Evolutionary conservation across 1,139 yeast species (phyloP), one percentile per base, ranked within the genome.

Genomic region (Candida frijolesensis): DNA sequence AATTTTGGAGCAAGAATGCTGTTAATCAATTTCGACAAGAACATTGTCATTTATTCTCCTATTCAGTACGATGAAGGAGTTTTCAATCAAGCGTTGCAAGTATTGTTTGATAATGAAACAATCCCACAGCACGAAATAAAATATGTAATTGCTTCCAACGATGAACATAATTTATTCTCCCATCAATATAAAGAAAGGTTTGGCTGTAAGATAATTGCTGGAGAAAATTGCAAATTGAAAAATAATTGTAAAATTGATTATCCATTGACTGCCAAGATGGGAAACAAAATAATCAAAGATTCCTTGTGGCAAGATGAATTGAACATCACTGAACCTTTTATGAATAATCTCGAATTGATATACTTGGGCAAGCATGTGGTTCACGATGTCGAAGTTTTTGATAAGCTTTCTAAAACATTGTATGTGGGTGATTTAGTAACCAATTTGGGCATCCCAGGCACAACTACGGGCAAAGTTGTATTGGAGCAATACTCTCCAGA

Each of bases 1-100:
- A 72, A 74, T 44, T 71, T 82, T 51, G 88, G 87, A 19, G 82
- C 78, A 18, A 67, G 87, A 48, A 72, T 78, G 75, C 76, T 85
- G 0, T 64, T 80, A 10, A 54, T 68, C 46, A 64, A 72, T 45
- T 57, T 65, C 46, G 61, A 68, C 34, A 59, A 64, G 44, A 61
- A 65, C 40, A 63, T 80, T 25, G 63, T 79, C 12, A 74, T 83
- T n/a, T 78, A 80, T 72, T 74, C 81, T 1, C 80, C 87, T 0
- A 70, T 82, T 35, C 85, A 86, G 1, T 75, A 71, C 55, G 77
- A 79, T 2, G 66, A 70, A 41, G 48, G 44, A 4, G 62, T 58
- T 8, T 61, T 51, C 40, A 44, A 40, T 12, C 43, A 48, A 27
- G 53, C 53, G 11, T 27, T 51, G 16, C 41, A 37, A 18, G 9